Percentiles rank a stretch among this genome's conserved stretches.
Conservation (phyloP, 108 stramenopile species). For the Mayamaea pseudoterrestris region DNA sequence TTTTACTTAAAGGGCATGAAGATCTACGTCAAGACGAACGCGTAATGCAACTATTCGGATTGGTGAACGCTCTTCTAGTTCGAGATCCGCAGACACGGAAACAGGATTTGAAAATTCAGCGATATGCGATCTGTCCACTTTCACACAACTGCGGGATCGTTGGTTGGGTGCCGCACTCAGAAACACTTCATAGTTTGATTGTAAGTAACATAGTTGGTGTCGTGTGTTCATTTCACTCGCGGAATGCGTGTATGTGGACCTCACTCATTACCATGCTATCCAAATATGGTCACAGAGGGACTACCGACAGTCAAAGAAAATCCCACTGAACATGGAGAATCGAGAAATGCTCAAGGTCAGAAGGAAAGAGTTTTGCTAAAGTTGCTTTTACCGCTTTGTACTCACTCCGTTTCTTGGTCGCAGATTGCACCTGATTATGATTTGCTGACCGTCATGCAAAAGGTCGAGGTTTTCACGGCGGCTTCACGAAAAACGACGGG, state of each 20-base stretch:
- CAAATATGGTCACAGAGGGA: too few relatives aligned
- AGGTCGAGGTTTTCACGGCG: slow-evolving; percentile 94
- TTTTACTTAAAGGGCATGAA: slow-evolving; percentile 99
- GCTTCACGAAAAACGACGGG: slow-evolving; percentile 76
- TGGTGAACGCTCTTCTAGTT: slow-evolving; percentile 95
- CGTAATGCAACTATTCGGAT: slow-evolving; percentile 98
- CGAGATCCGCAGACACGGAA: slow-evolving; percentile 88
- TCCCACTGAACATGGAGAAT: slow-evolving; percentile 91
- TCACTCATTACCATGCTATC: background rate
- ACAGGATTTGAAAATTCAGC: slow-evolving; percentile 89
- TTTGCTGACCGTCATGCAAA: slow-evolving; percentile 88
- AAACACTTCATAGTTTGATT: slow-evolving; percentile 95
- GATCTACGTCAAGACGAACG: slow-evolving; percentile 99
- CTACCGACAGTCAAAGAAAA: slow-evolving; percentile 82
- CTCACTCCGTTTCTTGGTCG: too few relatives aligned
- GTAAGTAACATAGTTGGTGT: too few relatives aligned
- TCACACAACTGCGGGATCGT: slow-evolving; percentile 96
- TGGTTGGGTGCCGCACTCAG: slow-evolving; percentile 97
- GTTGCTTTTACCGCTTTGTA: too few relatives aligned
- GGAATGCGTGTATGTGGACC: background rate
- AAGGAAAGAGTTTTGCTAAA: too few relatives aligned
- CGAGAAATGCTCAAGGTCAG: slow-evolving; percentile 88
- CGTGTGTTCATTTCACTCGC: too few relatives aligned
- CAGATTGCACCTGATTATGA: slow-evolving; percentile 88
- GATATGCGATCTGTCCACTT: slow-evolving; percentile 93